Evolutionary conservation across 1,139 yeast genomes (phyloP).

Genomic region (Lodderomyces beijingensis): DNA sequence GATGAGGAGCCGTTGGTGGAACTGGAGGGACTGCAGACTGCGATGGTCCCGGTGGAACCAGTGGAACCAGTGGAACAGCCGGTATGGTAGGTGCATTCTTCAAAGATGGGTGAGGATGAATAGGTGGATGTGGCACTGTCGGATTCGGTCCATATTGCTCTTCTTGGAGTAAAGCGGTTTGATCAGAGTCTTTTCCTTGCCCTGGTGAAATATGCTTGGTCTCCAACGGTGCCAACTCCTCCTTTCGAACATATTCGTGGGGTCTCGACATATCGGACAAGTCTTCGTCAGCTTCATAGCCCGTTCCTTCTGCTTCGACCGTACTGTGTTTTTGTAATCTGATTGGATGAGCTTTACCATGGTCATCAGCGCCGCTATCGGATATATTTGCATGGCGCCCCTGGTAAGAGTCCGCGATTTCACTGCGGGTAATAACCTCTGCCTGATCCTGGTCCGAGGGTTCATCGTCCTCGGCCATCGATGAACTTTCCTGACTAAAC

Average conservation of each 20-base stretch:
- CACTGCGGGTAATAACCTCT: constrained; percentile 9
- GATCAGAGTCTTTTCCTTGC: constrained; percentile 8
- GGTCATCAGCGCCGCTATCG: constrained; percentile 19
- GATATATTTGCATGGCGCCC: constrained; percentile 10
- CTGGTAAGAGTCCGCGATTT: constrained; percentile 4
- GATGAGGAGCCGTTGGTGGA: constrained; percentile 15
- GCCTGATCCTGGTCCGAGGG: constrained; percentile 13
- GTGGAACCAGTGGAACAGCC: constrained; percentile 13
- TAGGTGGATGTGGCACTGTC: constrained; percentile 13
- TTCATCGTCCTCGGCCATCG: constrained; percentile 30
- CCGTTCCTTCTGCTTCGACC: constrained; percentile 32
- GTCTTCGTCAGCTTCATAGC: constrained; percentile 46
- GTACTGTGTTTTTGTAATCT: constrained; percentile 10
- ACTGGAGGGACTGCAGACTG: constrained; percentile 12
- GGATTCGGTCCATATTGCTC: constrained; percentile 2
- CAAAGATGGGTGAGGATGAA: constrained; percentile 7
- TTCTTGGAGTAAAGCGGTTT: constrained; percentile 2
- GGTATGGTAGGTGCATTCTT: constrained; percentile 16
- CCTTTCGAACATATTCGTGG: not conserved
- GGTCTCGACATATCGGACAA: constrained; percentile 29
- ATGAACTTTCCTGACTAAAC: constrained; percentile 20
- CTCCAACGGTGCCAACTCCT: no score
- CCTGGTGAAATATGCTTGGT: not conserved
- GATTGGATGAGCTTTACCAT: constrained; percentile 8
- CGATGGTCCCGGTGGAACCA: constrained; percentile 11